A percentile compares a stretch with the other conserved stretches of the same genome.
phyloP scores from a whole-genome alignment of 2,329 filamentous ascomycete species.

The Elsinoe australis region DNA sequence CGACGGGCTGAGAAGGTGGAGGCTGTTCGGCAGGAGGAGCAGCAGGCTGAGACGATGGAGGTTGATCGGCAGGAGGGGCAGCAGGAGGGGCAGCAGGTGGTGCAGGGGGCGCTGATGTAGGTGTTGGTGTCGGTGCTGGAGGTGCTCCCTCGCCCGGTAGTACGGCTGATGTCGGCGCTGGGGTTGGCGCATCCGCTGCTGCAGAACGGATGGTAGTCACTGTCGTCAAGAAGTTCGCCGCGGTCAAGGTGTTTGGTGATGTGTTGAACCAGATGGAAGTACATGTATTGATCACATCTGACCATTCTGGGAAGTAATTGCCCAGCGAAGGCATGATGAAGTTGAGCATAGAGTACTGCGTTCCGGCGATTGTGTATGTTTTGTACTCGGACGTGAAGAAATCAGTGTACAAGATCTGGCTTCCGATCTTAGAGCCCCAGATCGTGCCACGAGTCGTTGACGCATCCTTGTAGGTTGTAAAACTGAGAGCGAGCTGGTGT shows the following conservation, averaged over 20 bases:
- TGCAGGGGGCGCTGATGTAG: background rate
- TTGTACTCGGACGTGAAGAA: background rate
- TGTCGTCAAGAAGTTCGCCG: background rate
- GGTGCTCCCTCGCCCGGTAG: background rate
- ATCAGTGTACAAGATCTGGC: background rate
- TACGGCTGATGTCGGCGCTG: background rate
- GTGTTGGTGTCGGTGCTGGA: background rate
- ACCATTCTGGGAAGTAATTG: slow-evolving; percentile 8
- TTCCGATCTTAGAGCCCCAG: background rate
- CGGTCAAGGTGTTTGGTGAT: background rate
- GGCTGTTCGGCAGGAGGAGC: background rate
- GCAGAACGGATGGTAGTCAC: slow-evolving; percentile 4
- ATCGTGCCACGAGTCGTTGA: background rate
- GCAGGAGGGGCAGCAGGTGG: too few species aligned
- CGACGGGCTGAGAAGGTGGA: background rate
- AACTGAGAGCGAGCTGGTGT: background rate
- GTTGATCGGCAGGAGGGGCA: background rate
- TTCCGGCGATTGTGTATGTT: background rate
- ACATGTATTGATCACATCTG: background rate
- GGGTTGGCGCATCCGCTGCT: background rate
- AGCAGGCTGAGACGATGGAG: background rate
- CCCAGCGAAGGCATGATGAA: background rate
- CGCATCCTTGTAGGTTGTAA: background rate
- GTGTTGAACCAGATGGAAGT: slow-evolving; percentile 5
- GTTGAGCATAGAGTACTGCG: background rate